Percentiles rank a stretch among this genome's conserved stretches.
phyloP scores from a whole-genome alignment of 805 yeast species.

The Groenewaldozyma tartarivorans region DNA sequence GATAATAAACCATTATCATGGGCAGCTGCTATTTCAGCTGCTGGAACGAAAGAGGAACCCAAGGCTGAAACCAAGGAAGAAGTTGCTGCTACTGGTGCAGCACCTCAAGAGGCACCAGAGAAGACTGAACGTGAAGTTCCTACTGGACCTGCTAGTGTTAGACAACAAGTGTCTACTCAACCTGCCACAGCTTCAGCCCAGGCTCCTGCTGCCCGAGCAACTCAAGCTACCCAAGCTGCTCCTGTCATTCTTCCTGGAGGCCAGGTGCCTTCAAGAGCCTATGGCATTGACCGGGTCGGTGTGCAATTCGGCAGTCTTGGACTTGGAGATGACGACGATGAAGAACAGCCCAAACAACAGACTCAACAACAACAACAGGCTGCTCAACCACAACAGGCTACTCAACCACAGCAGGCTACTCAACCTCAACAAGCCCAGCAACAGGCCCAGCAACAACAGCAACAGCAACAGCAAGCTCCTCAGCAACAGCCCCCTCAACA shows the following conservation, averaged over 20 bases:
- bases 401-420: too few relatives aligned
- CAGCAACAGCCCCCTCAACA: slow-evolving; percentile 14
- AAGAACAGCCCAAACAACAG: slow-evolving; percentile 18
- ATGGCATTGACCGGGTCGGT: slow-evolving; percentile 40
- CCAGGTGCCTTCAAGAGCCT: slow-evolving; percentile 19
- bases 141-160: slow-evolving; percentile 8
- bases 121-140: slow-evolving; percentile 4
- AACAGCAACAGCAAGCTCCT: slow-evolving; percentile 14
- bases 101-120: slow-evolving; percentile 7
- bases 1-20: slow-evolving; percentile 2
- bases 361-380: slow-evolving; percentile 9
- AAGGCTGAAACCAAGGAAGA: slow-evolving; percentile 13
- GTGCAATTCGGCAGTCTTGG: slow-evolving; percentile 56
- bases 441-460: slow-evolving; percentile 11
- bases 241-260: slow-evolving; percentile 47
- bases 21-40: slow-evolving; percentile 39
- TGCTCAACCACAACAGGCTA: slow-evolving; percentile 6
- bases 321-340: slow-evolving; percentile 34
- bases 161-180: slow-evolving; percentile 7
- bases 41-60: not conserved
- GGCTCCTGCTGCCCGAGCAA: slow-evolving; percentile 11
- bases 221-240: slow-evolving; percentile 19
- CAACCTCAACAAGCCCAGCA: slow-evolving; percentile 1
- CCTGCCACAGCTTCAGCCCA: slow-evolving; percentile 13
- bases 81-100: slow-evolving; percentile 8